Evolutionary conservation across 495 filamentous ascomycete species (phyloP), one percentile per base, ranked within the genome.

Genomic region (Penicillium coffeae): DNA sequence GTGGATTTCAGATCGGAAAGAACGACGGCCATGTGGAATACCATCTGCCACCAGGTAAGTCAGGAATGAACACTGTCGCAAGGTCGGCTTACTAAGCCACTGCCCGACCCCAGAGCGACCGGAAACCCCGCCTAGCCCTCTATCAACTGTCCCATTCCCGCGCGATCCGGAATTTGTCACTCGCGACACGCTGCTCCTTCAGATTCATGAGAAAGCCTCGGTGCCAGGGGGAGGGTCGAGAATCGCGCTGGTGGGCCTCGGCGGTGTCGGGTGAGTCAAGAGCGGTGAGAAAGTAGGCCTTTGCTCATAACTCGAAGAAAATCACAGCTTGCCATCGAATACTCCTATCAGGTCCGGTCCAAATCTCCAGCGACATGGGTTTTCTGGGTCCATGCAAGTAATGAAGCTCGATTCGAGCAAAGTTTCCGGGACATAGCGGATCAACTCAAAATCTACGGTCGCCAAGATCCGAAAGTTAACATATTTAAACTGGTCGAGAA

Each of bases 351-450:
- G 48, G 41, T 53, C n/a, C 61, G 56, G 50, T 4, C 19, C 0
- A 51, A 71, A 21, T 71, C 56, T 10, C 72, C 66, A 2, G 42
- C 61, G 19, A 76, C 62, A 19, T 74, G 63, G 63, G 65, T 79
- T 8, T 75, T 80, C 55, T 80, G 78, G 75, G 52, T 78, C 1
- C 65, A 72, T 53, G 68, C 69, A 0, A 68, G 65, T 38, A 72
- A 52, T 25, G 36, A 39, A 4, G 55, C 57, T 7, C 61, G 70
- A 8, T 72, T 76, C 25, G 62, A 69, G 51, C 52, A 74, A 27
- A 48, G 65, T 37, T 72, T 55, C 55, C 38, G 73, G 66, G 39
- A 77, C 7, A 45, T 45, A 20, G 42, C 42, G 21, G 42, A 45
- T n/a, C 27, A 21, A 18, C 13, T 35, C 10, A 70, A 43, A 42